Percentiles rank a stretch among this genome's conserved stretches.
Evolutionary conservation across 768 basidiomycete species (phyloP).

Genomic region (Suillus luteus): DNA sequence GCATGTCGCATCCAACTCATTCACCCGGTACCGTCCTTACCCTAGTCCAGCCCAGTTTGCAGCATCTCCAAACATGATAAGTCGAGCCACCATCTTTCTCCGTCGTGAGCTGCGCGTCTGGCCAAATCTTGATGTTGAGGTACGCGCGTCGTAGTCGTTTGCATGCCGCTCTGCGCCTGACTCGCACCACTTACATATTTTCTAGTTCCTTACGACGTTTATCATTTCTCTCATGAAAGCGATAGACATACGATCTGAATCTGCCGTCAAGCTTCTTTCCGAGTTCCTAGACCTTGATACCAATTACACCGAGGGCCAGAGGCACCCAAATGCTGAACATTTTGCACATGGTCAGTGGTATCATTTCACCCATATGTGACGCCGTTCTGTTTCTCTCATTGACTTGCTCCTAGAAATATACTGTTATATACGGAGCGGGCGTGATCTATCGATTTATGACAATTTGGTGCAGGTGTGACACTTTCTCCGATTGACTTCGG

Average conservation of each 20-base stretch:
- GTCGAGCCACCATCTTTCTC: conserved; percentile 77
- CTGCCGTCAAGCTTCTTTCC: conserved; percentile 78
- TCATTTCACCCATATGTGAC: background rate
- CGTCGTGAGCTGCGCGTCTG: conserved; percentile 87
- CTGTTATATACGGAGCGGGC: conserved; percentile 82
- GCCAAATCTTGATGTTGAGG: conserved; percentile 89
- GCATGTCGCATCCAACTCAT: conserved; percentile 90
- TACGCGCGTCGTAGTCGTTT: conserved; percentile 32
- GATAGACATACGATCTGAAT: conserved; percentile 89
- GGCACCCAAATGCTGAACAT: conserved; percentile 81
- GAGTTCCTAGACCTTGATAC: conserved; percentile 86
- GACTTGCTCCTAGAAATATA: conserved; percentile 69
- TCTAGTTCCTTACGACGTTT: conserved; percentile 88
- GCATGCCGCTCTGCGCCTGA: conserved; percentile 12
- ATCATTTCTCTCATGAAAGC: conserved; percentile 89
- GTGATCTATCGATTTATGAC: conserved; percentile 83
- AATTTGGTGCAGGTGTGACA: conserved; percentile 68
- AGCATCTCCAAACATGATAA: conserved; percentile 71
- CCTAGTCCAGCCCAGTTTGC: conserved; percentile 87
- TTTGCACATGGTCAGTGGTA: conserved; percentile 82
- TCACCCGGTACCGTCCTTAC: conserved; percentile 85
- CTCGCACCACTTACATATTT: conserved; percentile 20
- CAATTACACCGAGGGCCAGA: conserved; percentile 54
- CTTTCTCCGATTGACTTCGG: conserved; percentile 1
- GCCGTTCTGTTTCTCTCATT: conserved; percentile 7